Base-by-base conservation (phyloP, 208 protist genomes). In the Acanthamoeba castellanii region DNA sequence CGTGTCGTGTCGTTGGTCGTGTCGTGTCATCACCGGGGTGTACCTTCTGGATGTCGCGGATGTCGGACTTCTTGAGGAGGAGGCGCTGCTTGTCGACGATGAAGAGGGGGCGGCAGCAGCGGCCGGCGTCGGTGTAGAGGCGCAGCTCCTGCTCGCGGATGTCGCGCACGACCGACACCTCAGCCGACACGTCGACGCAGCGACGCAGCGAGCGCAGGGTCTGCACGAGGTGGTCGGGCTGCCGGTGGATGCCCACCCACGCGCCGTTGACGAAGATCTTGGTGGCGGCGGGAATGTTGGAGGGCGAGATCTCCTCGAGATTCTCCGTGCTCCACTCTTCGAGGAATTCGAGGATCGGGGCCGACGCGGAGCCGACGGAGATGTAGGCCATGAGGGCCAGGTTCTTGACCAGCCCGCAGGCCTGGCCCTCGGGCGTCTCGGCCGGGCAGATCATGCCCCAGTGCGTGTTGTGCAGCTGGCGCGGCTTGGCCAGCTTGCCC, bases 391-490 rank as follows among this genome's bases (percentile, higher is more conserved):
- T 99, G 50, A 99, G 96, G 37, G 99, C 95, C 2, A 99, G 88
- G 96, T 99, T 99, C 96, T 99, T 99, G 22, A 99, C 98, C 0
- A 99, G 96, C 42, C 99, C 99, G 93, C 97, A 98, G 47, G 95
- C 95, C 94, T 99, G 97, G 74, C 99, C 99, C 96, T 99, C 98
- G 30, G 99, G 99, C 14, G 99, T 99, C 95, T 99, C 99, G 6
- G 98, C 98, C 30, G 99, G 99, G 97, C 99, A 99, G 16, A 99
- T 97, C 37, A 99, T 98, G 76, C 98, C 99, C 99, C 99, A 99
- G 94, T 99, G 99, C 37, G 98, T 99, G 96, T 99, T 99, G 96
- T 99, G 99, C 42, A 99, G 97, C 97, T 99, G 98, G 47, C 99
- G 98, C 34, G 99, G 99, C 92, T 97, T 97, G 42, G 98, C 98